Evolutionary conservation across 208 protist species (phyloP), one percentile per base, ranked within the genome.

Genomic region (Crithidia acanthocephali): DNA sequence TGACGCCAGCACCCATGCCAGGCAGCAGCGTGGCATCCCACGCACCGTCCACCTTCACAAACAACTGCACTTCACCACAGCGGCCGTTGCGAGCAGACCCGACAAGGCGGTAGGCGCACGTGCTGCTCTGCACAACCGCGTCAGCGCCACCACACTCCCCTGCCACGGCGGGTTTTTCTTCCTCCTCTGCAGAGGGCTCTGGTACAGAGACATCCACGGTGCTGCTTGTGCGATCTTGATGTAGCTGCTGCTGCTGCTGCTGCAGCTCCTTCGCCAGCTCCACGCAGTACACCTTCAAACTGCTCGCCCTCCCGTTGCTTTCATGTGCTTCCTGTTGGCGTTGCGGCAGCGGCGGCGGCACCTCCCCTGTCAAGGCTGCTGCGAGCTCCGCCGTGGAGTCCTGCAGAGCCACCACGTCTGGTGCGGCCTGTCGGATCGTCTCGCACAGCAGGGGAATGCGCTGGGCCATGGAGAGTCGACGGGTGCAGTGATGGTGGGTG

Each of bases 391-490:
- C 60, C 16, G 79, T 81, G 25, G 87, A 93, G 79, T 92, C 85
- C 76, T 95, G 90, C 50, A 95, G 72, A 2, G 87, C 85, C n/a
- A 95, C 90, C 22, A 95, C 77, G 52, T 95, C 90, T 5, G 90
- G 68, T 0, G 74, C 76, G 47, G 76, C 64, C 8, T 48, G 57
- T 2, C 25, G 22, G 27, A 95, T 86, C 51, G 83, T 85, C 63
- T 72, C 63, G 30, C 80, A 82, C 23, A 95, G 57, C 20, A 78
- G 68, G 16, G 80, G 81, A 22, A 92, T 71, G 25, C 87, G 80
- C 62, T 89, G 65, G 13, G 66, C 57, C 28, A 93, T 59, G 3
- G 70, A 44, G 0, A 92, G 74, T 15, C 90, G 87, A 18, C 90
- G 90, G 6, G 37, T 50, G 64, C 79, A 92, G 59, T 80, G 79